A percentile compares a stretch with the other conserved stretches of the same genome.
These are phyloP conservation scores for Salix koriyanagi DNA, from an alignment of 345 rosid species.

Conservation along the genomic window DNA sequence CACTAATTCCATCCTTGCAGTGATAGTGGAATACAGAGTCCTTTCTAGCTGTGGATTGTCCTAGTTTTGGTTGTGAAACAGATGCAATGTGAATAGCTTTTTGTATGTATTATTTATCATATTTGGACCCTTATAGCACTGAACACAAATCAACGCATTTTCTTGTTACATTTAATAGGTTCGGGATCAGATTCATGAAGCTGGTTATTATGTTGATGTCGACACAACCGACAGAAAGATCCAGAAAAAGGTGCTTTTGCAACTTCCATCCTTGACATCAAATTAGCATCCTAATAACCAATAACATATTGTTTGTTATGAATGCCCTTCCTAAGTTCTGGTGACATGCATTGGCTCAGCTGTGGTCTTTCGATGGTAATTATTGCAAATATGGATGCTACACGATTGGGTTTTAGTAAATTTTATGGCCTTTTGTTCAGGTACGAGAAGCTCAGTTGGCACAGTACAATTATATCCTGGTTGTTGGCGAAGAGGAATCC, in stretches of 20 bases:
- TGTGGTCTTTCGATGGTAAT: neutral
- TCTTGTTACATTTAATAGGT: constrained; percentile 43
- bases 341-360: neutral
- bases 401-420: constrained; percentile 11
- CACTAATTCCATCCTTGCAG: neutral
- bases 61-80: neutral
- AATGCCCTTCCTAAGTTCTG: neutral
- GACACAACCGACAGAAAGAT: constrained; percentile 80
- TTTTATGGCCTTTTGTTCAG: constrained; percentile 37
- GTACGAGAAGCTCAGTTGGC: constrained; percentile 92
- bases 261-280: neutral
- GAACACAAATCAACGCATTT: neutral
- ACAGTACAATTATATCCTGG: constrained; percentile 85
- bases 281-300: neutral
- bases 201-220: constrained; percentile 76
- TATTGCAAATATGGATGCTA: neutral
- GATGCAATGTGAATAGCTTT: neutral
- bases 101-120: neutral
- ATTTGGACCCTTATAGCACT: neutral
- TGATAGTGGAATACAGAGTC: neutral
- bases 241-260: constrained; percentile 66
- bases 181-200: constrained; percentile 50
- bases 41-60: no score
- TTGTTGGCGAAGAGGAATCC: constrained; percentile 90
- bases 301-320: neutral